These are phyloP conservation scores for Hypoxylon intermedium DNA, from an alignment of 495 filamentous ascomycete species.

Conservation along the genomic window DNA sequence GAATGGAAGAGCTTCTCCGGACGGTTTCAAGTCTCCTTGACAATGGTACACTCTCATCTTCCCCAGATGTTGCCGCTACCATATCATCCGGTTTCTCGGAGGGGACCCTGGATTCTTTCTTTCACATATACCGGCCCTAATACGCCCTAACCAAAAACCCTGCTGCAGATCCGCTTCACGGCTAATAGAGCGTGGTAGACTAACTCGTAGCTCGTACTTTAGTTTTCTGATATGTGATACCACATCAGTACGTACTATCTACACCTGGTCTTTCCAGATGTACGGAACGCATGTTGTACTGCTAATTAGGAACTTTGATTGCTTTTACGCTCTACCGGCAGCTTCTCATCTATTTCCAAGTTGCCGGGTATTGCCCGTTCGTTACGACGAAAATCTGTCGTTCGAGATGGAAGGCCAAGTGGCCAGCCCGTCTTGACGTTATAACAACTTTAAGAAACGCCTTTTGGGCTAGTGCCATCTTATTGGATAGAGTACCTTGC, in stretches of 20 bases:
- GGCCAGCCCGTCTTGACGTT: conserved; percentile 1
- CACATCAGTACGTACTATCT: conserved; percentile 15
- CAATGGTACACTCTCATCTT: conserved; percentile 19
- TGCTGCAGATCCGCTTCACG: conserved; percentile 39
- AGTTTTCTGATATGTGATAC: conserved; percentile 28
- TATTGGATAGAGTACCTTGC: conserved; percentile 15
- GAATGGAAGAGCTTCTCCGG: conserved; percentile 31
- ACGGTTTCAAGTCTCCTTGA: conserved; percentile 28
- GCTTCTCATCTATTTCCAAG: conserved; percentile 24
- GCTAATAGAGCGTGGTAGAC: conserved; percentile 26
- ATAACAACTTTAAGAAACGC: not conserved
- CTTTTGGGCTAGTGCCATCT: conserved; percentile 5
- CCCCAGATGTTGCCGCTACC: conserved; percentile 36
- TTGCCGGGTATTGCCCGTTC: conserved; percentile 16
- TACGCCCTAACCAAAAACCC: conserved; percentile 33
- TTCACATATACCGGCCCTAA: conserved; percentile 38
- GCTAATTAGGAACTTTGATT: conserved; percentile 31
- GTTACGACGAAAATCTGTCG: not conserved
- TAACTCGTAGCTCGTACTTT: conserved; percentile 18
- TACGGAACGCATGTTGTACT: conserved; percentile 18
- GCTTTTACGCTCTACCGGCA: conserved; percentile 26
- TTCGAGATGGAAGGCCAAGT: conserved; percentile 4
- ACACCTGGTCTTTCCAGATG: conserved; percentile 28
- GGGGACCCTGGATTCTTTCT: conserved; percentile 38
- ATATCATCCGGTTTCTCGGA: conserved; percentile 37